Evolutionary conservation across 305 asterid species (phyloP).

Genomic region (Ilex paraguariensis): DNA sequence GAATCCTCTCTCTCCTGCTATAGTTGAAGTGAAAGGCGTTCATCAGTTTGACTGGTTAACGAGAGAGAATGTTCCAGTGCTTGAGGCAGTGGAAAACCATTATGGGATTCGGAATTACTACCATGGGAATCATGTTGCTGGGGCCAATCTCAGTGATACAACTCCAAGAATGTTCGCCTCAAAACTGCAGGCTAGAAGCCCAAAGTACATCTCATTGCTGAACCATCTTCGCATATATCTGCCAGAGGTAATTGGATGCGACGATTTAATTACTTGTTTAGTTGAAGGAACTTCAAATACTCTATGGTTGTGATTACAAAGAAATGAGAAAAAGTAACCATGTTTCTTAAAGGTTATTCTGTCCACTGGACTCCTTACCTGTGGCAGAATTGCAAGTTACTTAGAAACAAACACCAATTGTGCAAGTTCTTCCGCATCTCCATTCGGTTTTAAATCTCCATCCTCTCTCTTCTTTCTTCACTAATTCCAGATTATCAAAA

Average conservation of each 20-base stretch:
- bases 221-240: slow-evolving; percentile 97
- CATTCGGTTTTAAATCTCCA: too few species aligned
- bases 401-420: too few species aligned
- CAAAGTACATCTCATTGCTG: slow-evolving; percentile 92
- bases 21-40: slow-evolving; percentile 92
- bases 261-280: neutral
- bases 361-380: too few species aligned
- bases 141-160: slow-evolving; percentile 87
- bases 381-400: too few species aligned
- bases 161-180: slow-evolving; percentile 94
- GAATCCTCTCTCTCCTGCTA: slow-evolving; percentile 83
- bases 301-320: too few species aligned
- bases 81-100: slow-evolving; percentile 96
- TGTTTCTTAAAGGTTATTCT: too few species aligned
- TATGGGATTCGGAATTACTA: slow-evolving; percentile 81
- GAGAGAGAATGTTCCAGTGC: slow-evolving; percentile 96
- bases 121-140: slow-evolving; percentile 94
- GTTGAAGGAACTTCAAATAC: neutral
- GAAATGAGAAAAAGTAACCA: too few species aligned
- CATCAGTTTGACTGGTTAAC: slow-evolving; percentile 99
- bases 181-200: slow-evolving; percentile 94
- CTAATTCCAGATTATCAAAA: too few species aligned
- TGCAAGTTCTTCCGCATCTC: too few species aligned
- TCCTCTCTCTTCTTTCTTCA: too few species aligned
- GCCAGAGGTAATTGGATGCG: slow-evolving; percentile 69